phyloP scores from a whole-genome alignment of 371 early-diverging fungal genomes.

The Blakeslea trispora region DNA sequence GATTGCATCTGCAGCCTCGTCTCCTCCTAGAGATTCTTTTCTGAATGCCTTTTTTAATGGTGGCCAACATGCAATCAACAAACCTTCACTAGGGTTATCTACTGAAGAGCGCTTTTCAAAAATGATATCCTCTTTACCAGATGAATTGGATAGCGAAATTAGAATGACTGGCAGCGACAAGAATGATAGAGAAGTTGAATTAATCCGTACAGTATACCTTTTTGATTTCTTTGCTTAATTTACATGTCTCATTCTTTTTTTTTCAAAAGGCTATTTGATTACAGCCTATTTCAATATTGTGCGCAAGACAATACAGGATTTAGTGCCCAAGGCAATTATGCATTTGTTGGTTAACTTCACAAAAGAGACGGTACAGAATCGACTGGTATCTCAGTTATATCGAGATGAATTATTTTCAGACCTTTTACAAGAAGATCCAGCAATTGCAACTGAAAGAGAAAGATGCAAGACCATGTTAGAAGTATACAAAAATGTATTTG shows the following conservation, averaged over 20 bases:
- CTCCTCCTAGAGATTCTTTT: conserved; percentile 60
- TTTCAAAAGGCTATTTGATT: conserved; percentile 62
- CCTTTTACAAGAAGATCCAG: conserved; percentile 83
- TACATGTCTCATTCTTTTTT: too few species aligned
- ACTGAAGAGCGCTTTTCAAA: conserved; percentile 21
- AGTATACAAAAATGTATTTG: conserved; percentile 83
- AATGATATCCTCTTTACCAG: conserved; percentile 19
- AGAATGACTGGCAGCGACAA: conserved; percentile 60
- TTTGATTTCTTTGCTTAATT: neutral
- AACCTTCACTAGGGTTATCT: conserved; percentile 36
- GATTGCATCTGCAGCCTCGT: conserved; percentile 4
- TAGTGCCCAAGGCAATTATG: conserved; percentile 94
- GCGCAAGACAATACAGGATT: conserved; percentile 84
- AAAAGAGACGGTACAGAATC: conserved; percentile 78
- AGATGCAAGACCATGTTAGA: conserved; percentile 82
- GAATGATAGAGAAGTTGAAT: conserved; percentile 81
- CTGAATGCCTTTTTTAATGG: conserved; percentile 82
- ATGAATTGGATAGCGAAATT: conserved; percentile 40
- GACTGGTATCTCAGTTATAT: conserved; percentile 86
- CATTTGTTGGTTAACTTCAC: conserved; percentile 79
- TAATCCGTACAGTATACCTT: conserved; percentile 70
- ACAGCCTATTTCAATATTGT: conserved; percentile 84
- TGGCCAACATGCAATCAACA: conserved; percentile 28
- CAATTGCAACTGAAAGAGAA: conserved; percentile 75
- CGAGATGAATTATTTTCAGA: conserved; percentile 75